These are phyloP conservation scores for Volvariella surrecta DNA, from an alignment of 1,284 basidiomycete genomes.

Conservation along the genomic window DNA sequence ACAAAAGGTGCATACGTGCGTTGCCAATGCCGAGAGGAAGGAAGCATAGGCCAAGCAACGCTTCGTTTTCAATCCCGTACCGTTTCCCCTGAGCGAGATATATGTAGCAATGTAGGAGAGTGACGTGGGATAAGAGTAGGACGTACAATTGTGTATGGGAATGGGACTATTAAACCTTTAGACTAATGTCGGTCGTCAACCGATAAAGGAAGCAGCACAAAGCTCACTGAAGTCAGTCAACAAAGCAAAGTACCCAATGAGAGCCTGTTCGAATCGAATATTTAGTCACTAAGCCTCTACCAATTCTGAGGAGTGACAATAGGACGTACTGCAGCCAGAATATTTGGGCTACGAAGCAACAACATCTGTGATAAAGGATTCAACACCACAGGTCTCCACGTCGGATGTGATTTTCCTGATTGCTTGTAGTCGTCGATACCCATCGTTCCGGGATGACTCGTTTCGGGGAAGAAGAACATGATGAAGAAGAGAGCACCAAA, in stretches of 20 bases:
- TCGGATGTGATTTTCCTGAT: constrained; percentile 13
- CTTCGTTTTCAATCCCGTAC: constrained; percentile 50
- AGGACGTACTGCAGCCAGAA: constrained; percentile 42
- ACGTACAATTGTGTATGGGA: constrained; percentile 32
- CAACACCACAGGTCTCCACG: too few species aligned
- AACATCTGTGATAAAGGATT: constrained; percentile 51
- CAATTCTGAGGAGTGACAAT: not conserved
- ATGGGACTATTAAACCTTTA: constrained; percentile 29
- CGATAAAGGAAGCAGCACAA: too few species aligned
- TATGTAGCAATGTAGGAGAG: constrained; percentile 1
- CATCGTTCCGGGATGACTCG: constrained; percentile 42
- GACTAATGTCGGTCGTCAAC: constrained; percentile 3
- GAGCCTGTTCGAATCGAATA: constrained; percentile 20
- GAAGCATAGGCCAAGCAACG: constrained; percentile 7
- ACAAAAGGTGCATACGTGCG: too few species aligned
- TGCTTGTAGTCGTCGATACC: constrained; percentile 33
- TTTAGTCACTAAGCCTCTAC: not conserved
- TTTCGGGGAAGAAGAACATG: constrained; percentile 53
- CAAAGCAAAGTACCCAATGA: constrained; percentile 29
- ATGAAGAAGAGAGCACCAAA: constrained; percentile 25
- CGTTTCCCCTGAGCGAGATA: constrained; percentile 34
- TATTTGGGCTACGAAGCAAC: constrained; percentile 50
- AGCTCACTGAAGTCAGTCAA: constrained; percentile 34
- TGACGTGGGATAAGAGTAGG: not conserved
- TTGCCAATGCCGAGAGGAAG: constrained; percentile 5